These are phyloP conservation scores for Hansfordia pulvinata DNA, from an alignment of 2,329 filamentous ascomycete genomes.

Conservation along the genomic window DNA sequence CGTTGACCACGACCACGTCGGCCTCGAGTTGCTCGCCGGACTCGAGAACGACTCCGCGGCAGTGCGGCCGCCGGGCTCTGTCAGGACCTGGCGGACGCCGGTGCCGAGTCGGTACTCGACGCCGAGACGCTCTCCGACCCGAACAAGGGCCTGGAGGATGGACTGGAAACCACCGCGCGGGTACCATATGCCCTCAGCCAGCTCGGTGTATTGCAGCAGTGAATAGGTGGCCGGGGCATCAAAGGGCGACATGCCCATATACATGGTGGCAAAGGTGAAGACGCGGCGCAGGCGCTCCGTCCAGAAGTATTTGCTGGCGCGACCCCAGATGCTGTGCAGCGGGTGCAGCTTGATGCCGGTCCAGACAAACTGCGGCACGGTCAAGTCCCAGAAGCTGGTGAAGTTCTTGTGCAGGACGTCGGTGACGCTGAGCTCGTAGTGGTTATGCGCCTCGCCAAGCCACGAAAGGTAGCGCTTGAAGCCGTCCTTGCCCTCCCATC, in stretches of 20 bases:
- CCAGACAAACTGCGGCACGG: conserved; percentile 41
- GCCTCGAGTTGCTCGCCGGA: conserved; percentile 44
- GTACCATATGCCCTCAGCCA: conserved; percentile 67
- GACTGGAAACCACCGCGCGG: conserved; percentile 57
- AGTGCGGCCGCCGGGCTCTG: conserved; percentile 33
- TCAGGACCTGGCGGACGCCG: conserved; percentile 39
- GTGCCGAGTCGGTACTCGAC: conserved; percentile 49
- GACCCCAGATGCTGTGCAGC: conserved; percentile 55
- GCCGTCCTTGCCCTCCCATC: conserved; percentile 58
- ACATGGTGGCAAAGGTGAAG: conserved; percentile 72
- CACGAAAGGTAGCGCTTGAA: conserved; percentile 57
- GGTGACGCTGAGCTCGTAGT: conserved; percentile 54
- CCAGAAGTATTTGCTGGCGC: conserved; percentile 54
- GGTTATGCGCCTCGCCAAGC: conserved; percentile 51
- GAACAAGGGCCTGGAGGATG: conserved; percentile 48
- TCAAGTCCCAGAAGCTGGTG: conserved; percentile 40
- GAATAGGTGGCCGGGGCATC: conserved; percentile 64
- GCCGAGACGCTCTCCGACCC: conserved; percentile 46
- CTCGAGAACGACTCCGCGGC: conserved; percentile 46
- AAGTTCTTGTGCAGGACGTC: conserved; percentile 60
- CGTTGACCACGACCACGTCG: conserved; percentile 58
- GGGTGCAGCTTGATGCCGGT: conserved; percentile 51
- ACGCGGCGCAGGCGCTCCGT: conserved; percentile 55
- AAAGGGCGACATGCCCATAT: conserved; percentile 71
- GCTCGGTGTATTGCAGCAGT: conserved; percentile 60